These are phyloP conservation scores for Tolypocladium paradoxum DNA, from an alignment of 2,329 filamentous ascomycete species.

Conservation along the genomic window DNA sequence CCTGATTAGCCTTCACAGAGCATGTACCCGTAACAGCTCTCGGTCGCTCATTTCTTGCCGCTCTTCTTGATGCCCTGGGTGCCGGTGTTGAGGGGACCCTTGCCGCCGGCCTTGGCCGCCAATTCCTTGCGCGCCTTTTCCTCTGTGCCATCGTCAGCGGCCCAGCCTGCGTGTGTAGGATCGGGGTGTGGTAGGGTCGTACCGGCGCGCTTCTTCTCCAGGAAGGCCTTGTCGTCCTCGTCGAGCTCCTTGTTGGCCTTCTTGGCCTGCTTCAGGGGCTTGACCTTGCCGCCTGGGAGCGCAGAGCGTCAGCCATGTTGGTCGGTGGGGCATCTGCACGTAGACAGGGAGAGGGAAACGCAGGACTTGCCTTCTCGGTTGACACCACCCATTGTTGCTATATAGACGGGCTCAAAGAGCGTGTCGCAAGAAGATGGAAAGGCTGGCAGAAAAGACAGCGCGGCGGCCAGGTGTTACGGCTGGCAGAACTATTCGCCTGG, in stretches of 20 bases:
- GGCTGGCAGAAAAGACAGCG: not conserved
- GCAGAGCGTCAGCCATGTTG: not conserved
- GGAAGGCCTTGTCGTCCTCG: slow-evolving; percentile 75
- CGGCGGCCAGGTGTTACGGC: not conserved
- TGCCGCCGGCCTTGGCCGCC: slow-evolving; percentile 71
- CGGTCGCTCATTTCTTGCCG: slow-evolving; percentile 70
- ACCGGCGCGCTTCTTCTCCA: slow-evolving; percentile 79
- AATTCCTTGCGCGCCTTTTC: slow-evolving; percentile 79
- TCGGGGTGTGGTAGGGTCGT: slow-evolving; percentile 22
- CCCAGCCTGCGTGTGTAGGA: not conserved
- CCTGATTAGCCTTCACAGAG: not conserved
- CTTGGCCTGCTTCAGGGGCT: slow-evolving; percentile 83
- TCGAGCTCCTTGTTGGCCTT: slow-evolving; percentile 74
- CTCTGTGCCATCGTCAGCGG: slow-evolving; percentile 34
- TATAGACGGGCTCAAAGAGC: not conserved
- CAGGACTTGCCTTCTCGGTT: slow-evolving; percentile 26
- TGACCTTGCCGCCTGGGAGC: slow-evolving; percentile 63
- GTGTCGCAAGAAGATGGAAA: not conserved
- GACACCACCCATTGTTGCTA: slow-evolving; percentile 22
- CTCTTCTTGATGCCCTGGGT: slow-evolving; percentile 94
- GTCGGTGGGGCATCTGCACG: not conserved
- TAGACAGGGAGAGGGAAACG: not conserved
- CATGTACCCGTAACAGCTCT: not conserved
- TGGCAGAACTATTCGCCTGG: not conserved
- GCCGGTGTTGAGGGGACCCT: slow-evolving; percentile 79